Evolutionary conservation across 768 basidiomycete species (phyloP), one percentile per base, ranked within the genome.

Genomic region (Mycena rosella): DNA sequence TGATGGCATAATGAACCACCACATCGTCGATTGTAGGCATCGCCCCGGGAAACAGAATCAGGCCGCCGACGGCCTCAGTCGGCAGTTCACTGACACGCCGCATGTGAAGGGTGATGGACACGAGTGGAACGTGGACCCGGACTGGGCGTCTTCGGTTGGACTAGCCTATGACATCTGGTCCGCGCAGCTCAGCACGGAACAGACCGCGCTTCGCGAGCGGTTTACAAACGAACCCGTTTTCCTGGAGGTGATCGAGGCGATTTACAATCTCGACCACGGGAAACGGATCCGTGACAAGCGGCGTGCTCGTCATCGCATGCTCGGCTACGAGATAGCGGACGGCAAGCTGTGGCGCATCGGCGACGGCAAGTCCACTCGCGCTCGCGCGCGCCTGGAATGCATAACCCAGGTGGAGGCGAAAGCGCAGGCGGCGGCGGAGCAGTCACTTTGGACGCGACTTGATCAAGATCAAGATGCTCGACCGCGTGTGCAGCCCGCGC

Each of bases 361-460:
- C 36, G 70, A 61, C 9, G 63, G 48, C 3, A 70, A 51, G 52
- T 57, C 65, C 15, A 67, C 49, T 24, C 38, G 61, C 8, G 73
- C 67, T 9, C 18, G 32, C 0, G 42, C 69, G 20, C 24, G n/a
- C 2, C 20, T 70, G 20, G 79, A 80, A 49, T 82, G 80, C 34
- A 53, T 80, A 0, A 71, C 76, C 1, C 67, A 72, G 56, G 63
- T 24, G 44, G 79, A 80, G 53, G 76, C 77, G 5, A 53, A 63
- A 1, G 66, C 51, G 26, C 48, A 71, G 42, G 79, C 78, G 6
- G 30, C 63, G 36, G 49, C 63, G 2, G 63, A 70, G 36, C 78
- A 80, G 80, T 0, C 82, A 83, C 58, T 82, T 63, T 75, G 75
- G 77, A 2, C 60, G 78, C 0, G 81, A 84, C 61, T 15, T 58